Percentiles rank a stretch among this genome's conserved stretches.
Evolutionary conservation across 2,329 filamentous ascomycete genomes (phyloP).

Genomic region (Penicillium hesseltinei): DNA sequence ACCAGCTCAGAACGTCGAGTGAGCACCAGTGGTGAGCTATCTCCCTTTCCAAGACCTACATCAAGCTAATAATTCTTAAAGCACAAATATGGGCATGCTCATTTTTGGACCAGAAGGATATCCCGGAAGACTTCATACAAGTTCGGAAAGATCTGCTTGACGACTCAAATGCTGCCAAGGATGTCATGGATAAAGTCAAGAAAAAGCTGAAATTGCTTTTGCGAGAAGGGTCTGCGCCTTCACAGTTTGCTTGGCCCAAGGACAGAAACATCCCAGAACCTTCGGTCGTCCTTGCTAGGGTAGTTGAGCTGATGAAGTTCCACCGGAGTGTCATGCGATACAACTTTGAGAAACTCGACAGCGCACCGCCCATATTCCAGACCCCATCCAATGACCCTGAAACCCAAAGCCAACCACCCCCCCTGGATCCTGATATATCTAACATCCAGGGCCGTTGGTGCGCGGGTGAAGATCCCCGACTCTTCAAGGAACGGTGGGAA

Average conservation of each 20-base stretch:
- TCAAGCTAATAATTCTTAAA: slow-evolving; percentile 22
- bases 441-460: slow-evolving; percentile 91
- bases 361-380: slow-evolving; percentile 59
- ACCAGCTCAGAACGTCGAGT: slow-evolving; percentile 94
- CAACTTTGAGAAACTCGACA: slow-evolving; percentile 80
- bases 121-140: slow-evolving; percentile 80
- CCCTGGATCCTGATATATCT: slow-evolving; percentile 54
- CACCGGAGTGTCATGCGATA: slow-evolving; percentile 92
- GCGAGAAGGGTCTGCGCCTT: slow-evolving; percentile 86
- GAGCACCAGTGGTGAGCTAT: slow-evolving; percentile 67
- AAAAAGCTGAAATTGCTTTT: slow-evolving; percentile 96
- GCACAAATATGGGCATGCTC: slow-evolving; percentile 93
- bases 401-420: slow-evolving; percentile 16
- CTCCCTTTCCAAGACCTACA: not conserved
- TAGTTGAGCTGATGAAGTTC: slow-evolving; percentile 97
- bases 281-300: slow-evolving; percentile 83
- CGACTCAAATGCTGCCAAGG: slow-evolving; percentile 96
- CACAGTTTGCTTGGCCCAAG: slow-evolving; percentile 96
- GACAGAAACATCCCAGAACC: slow-evolving; percentile 84
- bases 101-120: slow-evolving; percentile 82
- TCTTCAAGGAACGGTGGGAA: slow-evolving; percentile 97
- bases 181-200: slow-evolving; percentile 99
- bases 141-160: slow-evolving; percentile 93
- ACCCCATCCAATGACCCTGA: slow-evolving; percentile 30
- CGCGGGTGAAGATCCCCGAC: slow-evolving; percentile 87